Evolutionary conservation across 441 rosid species (phyloP), one percentile per base, ranked within the genome.

Genomic region (Adansonia rubrostipa): DNA sequence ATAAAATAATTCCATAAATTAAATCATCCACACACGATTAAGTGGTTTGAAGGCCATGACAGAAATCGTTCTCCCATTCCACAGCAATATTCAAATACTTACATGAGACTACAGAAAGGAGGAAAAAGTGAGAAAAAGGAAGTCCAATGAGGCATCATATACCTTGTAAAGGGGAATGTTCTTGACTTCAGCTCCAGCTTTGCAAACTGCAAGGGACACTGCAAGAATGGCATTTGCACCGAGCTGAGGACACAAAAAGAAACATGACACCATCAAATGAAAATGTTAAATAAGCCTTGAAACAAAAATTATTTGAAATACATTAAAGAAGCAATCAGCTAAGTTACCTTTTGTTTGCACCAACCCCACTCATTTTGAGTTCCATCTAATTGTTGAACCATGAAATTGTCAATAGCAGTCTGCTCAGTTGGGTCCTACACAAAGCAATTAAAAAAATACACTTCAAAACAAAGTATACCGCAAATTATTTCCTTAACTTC

Each of bases 361-460:
- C 99, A 96, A 33, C 98, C 99, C 98, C 99, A 96, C 84, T 94
- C 98, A 14, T 94, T 96, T 11, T 88, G 89, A 65, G 98, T 96
- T 78, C 97, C 98, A 77, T 96, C 99, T 64, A 94, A 95, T 77
- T 93, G 89, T 73, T 96, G 98, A 78, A 96, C 98, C 98, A 96
- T 93, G 82, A 79, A 86, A 79, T 89, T 92, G 71, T 96, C 99
- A 81, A 94, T 87, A 69, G 85, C 96, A 78, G 85, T 76, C 82
- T 94, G 98, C 71, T 96, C 92, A 62, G 92, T 85, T 80, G 99
- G 98, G 86, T 96, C 93, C 98, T 96, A 84, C 15, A 44, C 9
- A 50, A 77, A 73, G 51, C n/a, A 81, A 63, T 20, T 1, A 9
- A 28, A 19, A 9, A 42, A 68, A n/a, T 8, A n/a, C 74, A 66